phyloP scores from a whole-genome alignment of 2,329 filamentous ascomycete species.

The Pseudogymnoascus sp. region DNA sequence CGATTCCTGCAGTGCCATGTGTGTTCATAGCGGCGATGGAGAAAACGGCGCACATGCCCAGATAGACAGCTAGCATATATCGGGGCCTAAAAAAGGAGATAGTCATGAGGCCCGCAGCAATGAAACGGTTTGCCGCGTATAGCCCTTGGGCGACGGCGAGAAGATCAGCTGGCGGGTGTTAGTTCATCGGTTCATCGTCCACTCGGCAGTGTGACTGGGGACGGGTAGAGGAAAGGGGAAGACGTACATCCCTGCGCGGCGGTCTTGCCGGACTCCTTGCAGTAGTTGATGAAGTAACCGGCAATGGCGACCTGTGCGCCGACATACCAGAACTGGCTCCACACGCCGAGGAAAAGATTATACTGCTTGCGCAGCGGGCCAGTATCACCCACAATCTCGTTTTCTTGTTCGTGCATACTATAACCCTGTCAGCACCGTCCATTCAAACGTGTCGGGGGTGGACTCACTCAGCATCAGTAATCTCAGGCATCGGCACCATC shows the following conservation, averaged over 20 bases:
- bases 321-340: conserved; percentile 70
- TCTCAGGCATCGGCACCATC: conserved; percentile 42
- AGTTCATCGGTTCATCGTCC: conserved; percentile 27
- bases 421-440: conserved; percentile 50
- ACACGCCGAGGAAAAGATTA: conserved; percentile 66
- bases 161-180: conserved; percentile 42
- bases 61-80: conserved; percentile 58
- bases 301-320: conserved; percentile 62
- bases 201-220: conserved; percentile 11
- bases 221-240: conserved; percentile 22
- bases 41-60: conserved; percentile 36
- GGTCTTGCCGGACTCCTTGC: conserved; percentile 24
- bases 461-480: conserved; percentile 56
- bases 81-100: conserved; percentile 51
- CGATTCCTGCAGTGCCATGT: conserved; percentile 40
- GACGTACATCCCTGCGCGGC: neutral
- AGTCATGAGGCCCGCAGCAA: conserved; percentile 59
- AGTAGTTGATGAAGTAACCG: conserved; percentile 64
- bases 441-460: conserved; percentile 42
- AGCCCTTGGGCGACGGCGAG: conserved; percentile 67
- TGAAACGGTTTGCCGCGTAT: conserved; percentile 67
- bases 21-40: conserved; percentile 44
- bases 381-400: conserved; percentile 26
- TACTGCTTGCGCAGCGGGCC: conserved; percentile 63
- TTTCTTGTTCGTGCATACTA: conserved; percentile 18